Conservation (phyloP, 2,329 filamentous ascomycete species). For the Drechslerella dactyloides region DNA sequence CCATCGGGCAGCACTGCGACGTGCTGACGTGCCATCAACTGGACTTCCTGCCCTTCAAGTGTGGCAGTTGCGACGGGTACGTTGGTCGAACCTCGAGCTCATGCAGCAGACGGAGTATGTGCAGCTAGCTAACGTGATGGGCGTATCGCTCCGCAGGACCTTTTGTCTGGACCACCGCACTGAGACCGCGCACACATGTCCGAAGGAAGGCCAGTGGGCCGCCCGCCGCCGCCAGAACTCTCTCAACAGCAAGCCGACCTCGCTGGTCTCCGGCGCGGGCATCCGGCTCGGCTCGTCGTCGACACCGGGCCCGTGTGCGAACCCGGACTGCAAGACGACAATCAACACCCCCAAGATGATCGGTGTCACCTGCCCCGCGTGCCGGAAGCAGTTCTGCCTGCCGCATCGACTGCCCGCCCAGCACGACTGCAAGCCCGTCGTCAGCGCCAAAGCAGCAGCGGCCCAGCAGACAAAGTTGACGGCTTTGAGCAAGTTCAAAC, state of each 20-base stretch:
- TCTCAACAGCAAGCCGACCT: conserved; percentile 53
- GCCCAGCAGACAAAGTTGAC: conserved; percentile 70
- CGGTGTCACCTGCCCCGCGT: conserved; percentile 62
- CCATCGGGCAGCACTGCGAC: conserved; percentile 90
- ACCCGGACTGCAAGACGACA: conserved; percentile 63
- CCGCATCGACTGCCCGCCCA: conserved; percentile 62
- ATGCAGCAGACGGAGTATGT: neutral
- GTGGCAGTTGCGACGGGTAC: conserved; percentile 78
- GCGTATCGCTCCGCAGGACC: conserved; percentile 64
- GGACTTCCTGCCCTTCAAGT: conserved; percentile 93
- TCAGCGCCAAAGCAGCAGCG: conserved; percentile 55
- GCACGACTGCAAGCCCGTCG: conserved; percentile 69
- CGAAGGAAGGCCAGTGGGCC: conserved; percentile 68
- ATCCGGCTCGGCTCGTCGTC: conserved; percentile 64
- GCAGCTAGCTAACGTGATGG: neutral
- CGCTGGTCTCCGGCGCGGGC: conserved; percentile 58
- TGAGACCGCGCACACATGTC: conserved; percentile 77
- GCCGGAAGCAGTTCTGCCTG: conserved; percentile 63
- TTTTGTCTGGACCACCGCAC: conserved; percentile 94
- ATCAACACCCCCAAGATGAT: conserved; percentile 63
- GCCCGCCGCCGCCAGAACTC: conserved; percentile 59
- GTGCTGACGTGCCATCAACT: conserved; percentile 90
- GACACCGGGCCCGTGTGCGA: conserved; percentile 60
- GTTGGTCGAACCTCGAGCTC: conserved; percentile 49
- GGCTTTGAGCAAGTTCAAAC: conserved; percentile 76